Evolutionary conservation across 768 basidiomycete species (phyloP).

Genomic region (Sporobolomyces roseus): DNA sequence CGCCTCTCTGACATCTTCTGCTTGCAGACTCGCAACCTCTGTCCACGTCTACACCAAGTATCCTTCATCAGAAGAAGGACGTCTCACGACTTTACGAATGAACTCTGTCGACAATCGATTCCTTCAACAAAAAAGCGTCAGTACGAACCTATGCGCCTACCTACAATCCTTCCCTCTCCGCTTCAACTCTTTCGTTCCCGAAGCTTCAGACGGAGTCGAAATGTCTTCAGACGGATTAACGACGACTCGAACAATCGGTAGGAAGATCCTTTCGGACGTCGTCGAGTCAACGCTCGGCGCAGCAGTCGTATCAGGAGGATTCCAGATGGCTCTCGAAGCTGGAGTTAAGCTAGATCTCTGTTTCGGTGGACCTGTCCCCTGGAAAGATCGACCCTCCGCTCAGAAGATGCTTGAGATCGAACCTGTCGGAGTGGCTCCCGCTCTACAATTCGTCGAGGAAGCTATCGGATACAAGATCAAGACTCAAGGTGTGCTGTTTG

Average conservation of each 20-base stretch:
- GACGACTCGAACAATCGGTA: conserved; percentile 57
- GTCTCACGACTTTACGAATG: conserved; percentile 64
- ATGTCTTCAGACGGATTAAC: conserved; percentile 43
- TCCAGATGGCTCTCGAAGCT: conserved; percentile 62
- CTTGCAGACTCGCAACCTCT: conserved; percentile 62
- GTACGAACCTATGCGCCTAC: conserved; percentile 61
- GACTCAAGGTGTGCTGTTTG: conserved; percentile 59
- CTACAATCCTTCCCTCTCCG: conserved; percentile 60
- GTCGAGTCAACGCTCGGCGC: conserved; percentile 83
- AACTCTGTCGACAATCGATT: conserved; percentile 67
- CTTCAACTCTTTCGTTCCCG: conserved; percentile 59
- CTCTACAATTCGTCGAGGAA: conserved; percentile 54
- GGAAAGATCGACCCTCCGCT: conserved; percentile 59
- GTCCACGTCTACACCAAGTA: conserved; percentile 63
- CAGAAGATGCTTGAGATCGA: conserved; percentile 52
- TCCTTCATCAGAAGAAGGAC: conserved; percentile 69
- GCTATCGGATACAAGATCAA: conserved; percentile 68
- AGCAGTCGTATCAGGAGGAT: conserved; percentile 67
- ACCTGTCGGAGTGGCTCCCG: not conserved
- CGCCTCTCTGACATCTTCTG: not conserved
- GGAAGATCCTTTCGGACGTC: conserved; percentile 76
- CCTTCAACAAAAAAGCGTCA: conserved; percentile 53
- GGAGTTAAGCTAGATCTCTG: conserved; percentile 66
- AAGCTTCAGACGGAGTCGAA: conserved; percentile 52
- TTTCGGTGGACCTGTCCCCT: conserved; percentile 68